phyloP scores from a whole-genome alignment of 208 protist genomes.

The Trypanosoma melophagium region DNA sequence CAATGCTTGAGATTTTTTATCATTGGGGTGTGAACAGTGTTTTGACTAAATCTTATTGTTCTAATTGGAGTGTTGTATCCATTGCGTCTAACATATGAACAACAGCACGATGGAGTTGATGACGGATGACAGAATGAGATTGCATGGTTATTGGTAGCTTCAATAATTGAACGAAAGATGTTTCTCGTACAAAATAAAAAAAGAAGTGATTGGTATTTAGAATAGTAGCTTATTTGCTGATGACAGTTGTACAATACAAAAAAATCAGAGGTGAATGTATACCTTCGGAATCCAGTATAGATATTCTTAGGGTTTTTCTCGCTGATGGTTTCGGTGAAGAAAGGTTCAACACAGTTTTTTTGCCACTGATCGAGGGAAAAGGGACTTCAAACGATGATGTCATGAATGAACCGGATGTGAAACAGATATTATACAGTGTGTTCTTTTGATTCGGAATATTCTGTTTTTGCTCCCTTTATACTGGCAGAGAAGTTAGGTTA shows the following conservation, averaged over 20 bases:
- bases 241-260: too few species aligned
- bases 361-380: too few species aligned
- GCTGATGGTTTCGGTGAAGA: background rate
- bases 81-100: slow-evolving; percentile 20
- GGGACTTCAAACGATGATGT: too few species aligned
- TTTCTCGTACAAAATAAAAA: background rate
- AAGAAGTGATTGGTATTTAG: background rate
- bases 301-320: too few species aligned
- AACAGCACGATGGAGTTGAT: slow-evolving; percentile 16
- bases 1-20: slow-evolving; percentile 23
- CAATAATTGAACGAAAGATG: background rate
- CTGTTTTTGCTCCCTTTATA: too few species aligned
- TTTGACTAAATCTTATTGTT: slow-evolving; percentile 27
- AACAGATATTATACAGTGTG: too few species aligned
- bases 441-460: too few species aligned
- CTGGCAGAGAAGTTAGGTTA: too few species aligned
- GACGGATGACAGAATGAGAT: slow-evolving; percentile 16
- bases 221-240: slow-evolving; percentile 14
- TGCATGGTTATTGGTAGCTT: slow-evolving; percentile 6
- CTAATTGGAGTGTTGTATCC: slow-evolving; percentile 23
- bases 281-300: background rate
- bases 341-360: background rate
- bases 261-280: slow-evolving; percentile 7
- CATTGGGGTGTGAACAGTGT: slow-evolving; percentile 4
- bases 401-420: too few species aligned